These are phyloP conservation scores for Aschersonia sp. DNA, from an alignment of 2,329 filamentous ascomycete species.

Conservation along the genomic window DNA sequence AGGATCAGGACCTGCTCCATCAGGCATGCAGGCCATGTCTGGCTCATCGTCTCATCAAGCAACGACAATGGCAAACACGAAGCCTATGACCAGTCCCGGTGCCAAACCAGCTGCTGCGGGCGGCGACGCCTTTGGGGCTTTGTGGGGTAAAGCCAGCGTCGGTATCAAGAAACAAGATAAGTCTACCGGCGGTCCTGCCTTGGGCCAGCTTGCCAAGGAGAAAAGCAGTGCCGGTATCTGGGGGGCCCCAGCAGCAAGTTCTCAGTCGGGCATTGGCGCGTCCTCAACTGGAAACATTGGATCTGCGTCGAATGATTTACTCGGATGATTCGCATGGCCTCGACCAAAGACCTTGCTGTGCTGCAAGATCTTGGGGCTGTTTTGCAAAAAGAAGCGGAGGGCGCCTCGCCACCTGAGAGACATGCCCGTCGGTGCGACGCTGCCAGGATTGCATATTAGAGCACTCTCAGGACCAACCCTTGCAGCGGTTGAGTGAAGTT, in stretches of 20 bases:
- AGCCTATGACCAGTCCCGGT: conserved; percentile 29
- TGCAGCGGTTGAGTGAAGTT: not conserved
- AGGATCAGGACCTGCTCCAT: conserved; percentile 14
- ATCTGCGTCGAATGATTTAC: conserved; percentile 30
- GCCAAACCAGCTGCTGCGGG: conserved; percentile 42
- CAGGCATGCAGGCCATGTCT: conserved; percentile 15
- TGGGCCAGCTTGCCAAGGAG: conserved; percentile 95
- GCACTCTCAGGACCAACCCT: not conserved
- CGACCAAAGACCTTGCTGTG: too few relatives aligned
- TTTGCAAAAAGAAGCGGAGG: too few relatives aligned
- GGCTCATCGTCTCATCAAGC: conserved; percentile 19
- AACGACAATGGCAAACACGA: conserved; percentile 28
- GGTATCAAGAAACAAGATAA: conserved; percentile 61
- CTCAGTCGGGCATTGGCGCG: conserved; percentile 15
- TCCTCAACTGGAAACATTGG: conserved; percentile 16
- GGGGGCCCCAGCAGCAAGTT: conserved; percentile 49
- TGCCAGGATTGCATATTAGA: not conserved
- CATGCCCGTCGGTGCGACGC: too few relatives aligned
- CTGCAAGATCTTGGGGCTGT: too few relatives aligned
- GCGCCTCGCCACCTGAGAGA: too few relatives aligned
- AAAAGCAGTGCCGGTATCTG: conserved; percentile 92
- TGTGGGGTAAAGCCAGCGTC: conserved; percentile 65
- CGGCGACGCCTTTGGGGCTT: conserved; percentile 77
- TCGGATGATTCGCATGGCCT: conserved; percentile 19
- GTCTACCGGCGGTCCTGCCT: conserved; percentile 52